Percentiles rank a stretch among this genome's conserved stretches.
Conservation (phyloP, 2,329 filamentous ascomycete genomes). For the Hypoxylon sp. region DNA sequence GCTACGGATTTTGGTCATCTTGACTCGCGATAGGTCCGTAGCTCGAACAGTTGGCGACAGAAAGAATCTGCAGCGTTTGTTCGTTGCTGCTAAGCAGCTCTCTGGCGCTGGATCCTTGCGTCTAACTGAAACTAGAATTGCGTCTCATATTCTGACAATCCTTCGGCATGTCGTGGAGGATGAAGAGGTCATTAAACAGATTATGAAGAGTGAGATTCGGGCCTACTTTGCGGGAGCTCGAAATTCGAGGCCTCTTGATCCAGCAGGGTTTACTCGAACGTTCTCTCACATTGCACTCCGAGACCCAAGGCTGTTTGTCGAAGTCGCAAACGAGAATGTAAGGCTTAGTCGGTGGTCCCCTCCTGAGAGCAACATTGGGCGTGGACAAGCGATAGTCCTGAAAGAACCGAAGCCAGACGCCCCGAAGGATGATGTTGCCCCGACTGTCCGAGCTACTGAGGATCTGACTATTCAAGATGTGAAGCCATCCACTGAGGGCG, state of each 20-base stretch:
- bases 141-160: constrained; percentile 82
- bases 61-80: constrained; percentile 88
- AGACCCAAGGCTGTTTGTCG: constrained; percentile 86
- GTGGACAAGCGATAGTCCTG: constrained; percentile 58
- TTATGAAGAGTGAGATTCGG: constrained; percentile 92
- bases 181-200: constrained; percentile 88
- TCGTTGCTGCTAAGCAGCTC: constrained; percentile 95
- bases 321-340: constrained; percentile 87
- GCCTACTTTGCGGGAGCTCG: constrained; percentile 76
- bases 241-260: constrained; percentile 73
- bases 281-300: constrained; percentile 86
- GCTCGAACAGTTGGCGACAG: constrained; percentile 86
- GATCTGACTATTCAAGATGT: constrained; percentile 66
- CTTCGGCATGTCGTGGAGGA: constrained; percentile 95
- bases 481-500: constrained; percentile 72
- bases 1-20: constrained; percentile 85
- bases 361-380: constrained; percentile 53
- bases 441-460: constrained; percentile 62
- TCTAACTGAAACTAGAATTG: constrained; percentile 70
- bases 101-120: constrained; percentile 82
- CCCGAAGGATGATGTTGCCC: constrained; percentile 60
- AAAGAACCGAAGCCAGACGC: constrained; percentile 57
- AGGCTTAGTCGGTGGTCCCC: constrained; percentile 75
- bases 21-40: constrained; percentile 83
- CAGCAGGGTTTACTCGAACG: constrained; percentile 79